Conservation (phyloP, 768 basidiomycete species). For the Mrakia blollopis region DNA sequence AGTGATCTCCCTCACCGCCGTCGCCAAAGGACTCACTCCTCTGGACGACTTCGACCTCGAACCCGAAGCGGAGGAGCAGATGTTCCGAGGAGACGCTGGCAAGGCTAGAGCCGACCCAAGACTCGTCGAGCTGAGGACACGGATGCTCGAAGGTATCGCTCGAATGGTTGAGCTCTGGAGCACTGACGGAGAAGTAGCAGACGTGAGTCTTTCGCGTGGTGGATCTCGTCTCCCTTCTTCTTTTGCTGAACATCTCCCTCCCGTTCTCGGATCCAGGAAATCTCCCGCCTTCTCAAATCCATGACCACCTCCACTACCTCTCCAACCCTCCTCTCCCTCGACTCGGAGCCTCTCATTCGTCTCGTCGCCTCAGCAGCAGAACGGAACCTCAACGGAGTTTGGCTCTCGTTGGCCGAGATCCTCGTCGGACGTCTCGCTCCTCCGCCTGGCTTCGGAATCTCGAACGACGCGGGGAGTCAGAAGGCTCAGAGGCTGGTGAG, state of each 20-base stretch:
- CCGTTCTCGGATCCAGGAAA: constrained; percentile 50
- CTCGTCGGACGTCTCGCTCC: constrained; percentile 78
- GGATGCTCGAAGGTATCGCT: constrained; percentile 58
- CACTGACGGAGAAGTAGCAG: constrained; percentile 60
- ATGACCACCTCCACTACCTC: constrained; percentile 76
- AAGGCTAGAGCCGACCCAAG: constrained; percentile 56
- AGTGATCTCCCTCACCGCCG: constrained; percentile 73
- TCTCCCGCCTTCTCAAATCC: constrained; percentile 78
- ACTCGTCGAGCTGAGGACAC: constrained; percentile 53
- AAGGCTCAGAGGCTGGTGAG: constrained; percentile 6
- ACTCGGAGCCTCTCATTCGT: constrained; percentile 62
- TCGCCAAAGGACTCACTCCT: constrained; percentile 80
- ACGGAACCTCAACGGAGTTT: constrained; percentile 50
- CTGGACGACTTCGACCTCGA: constrained; percentile 57
- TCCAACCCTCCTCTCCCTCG: constrained; percentile 68
- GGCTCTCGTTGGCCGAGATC: constrained; percentile 77
- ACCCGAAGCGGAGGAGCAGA: constrained; percentile 55
- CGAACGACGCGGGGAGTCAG: neutral
- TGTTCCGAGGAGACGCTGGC: constrained; percentile 19
- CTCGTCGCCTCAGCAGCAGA: constrained; percentile 42
- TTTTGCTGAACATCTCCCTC: neutral
- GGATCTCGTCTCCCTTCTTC: neutral
- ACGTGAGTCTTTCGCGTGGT: neutral
- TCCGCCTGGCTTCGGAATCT: constrained; percentile 46
- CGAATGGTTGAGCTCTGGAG: constrained; percentile 70